A percentile compares a stretch with the other conserved stretches of the same genome.
phyloP scores from a whole-genome alignment of 1,139 yeast genomes.

The Lizanozyma gosingica region DNA sequence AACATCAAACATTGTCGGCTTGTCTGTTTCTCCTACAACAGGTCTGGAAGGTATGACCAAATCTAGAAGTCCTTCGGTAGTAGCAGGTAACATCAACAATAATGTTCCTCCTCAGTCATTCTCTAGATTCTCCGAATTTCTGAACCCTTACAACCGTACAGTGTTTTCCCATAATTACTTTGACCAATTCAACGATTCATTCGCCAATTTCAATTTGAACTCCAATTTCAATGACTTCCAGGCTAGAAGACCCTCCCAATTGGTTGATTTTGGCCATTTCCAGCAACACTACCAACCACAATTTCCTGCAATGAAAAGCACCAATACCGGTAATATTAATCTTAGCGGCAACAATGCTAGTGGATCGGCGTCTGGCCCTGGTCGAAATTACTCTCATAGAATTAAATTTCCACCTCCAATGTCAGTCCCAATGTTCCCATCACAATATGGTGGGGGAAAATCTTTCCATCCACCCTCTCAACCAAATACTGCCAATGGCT shows the following conservation, averaged over 20 bases:
- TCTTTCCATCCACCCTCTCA: background rate
- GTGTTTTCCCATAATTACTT: conserved; percentile 10
- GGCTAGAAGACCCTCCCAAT: conserved; percentile 37
- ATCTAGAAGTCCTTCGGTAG: background rate
- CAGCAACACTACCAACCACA: conserved; percentile 5
- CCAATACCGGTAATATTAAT: background rate
- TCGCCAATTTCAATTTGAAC: conserved; percentile 26
- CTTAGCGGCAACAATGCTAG: background rate
- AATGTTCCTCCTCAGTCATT: background rate
- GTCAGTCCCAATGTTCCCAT: background rate
- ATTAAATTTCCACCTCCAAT: background rate
- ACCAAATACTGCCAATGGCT: background rate
- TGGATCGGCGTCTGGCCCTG: background rate
- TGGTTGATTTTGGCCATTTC: conserved; percentile 24
- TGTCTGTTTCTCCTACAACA: too few species aligned
- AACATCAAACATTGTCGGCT: background rate
- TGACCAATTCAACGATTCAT: conserved; percentile 26
- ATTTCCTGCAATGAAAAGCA: background rate
- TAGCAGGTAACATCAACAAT: too few species aligned
- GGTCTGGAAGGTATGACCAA: background rate
- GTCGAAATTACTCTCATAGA: background rate
- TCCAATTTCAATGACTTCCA: conserved; percentile 33
- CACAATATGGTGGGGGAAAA: background rate
- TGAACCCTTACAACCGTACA: conserved; percentile 9
- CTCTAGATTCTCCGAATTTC: conserved; percentile 2